These are phyloP conservation scores for Trypanosomatidae sp. DNA, from an alignment of 208 protist species.

Conservation along the genomic window DNA sequence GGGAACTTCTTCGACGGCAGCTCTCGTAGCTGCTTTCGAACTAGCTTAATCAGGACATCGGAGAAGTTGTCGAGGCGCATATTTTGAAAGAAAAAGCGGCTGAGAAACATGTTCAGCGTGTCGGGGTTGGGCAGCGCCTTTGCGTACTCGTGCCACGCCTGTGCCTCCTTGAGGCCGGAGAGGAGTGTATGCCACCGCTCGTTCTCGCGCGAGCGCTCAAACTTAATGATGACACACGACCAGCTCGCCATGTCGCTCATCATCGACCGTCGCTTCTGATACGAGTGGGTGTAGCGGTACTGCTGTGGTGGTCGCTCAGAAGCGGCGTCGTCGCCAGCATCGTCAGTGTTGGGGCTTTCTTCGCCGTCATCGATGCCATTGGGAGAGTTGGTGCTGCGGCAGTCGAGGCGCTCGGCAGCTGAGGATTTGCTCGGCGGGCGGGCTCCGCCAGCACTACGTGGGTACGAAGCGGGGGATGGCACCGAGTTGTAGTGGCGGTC, in stretches of 20 bases:
- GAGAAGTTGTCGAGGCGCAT: constrained; percentile 52
- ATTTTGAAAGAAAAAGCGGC: constrained; percentile 81
- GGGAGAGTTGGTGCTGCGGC: constrained; percentile 1
- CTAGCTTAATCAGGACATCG: constrained; percentile 39
- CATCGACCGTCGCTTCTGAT: neutral
- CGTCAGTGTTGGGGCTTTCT: neutral
- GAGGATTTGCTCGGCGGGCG: neutral
- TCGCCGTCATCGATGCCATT: constrained; percentile 5
- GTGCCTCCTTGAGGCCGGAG: constrained; percentile 40
- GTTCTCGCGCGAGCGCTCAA: constrained; percentile 53
- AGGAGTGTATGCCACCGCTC: constrained; percentile 76
- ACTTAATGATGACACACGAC: constrained; percentile 54
- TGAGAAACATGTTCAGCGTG: constrained; percentile 70
- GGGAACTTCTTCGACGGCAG: constrained; percentile 74
- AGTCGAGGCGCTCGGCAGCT: neutral
- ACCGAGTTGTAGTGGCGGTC: neutral
- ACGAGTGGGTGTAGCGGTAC: neutral
- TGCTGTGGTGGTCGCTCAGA: neutral
- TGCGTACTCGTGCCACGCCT: constrained; percentile 61
- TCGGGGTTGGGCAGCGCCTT: constrained; percentile 62
- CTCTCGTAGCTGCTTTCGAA: constrained; percentile 68
- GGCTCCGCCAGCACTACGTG: neutral
- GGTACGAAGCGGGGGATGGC: neutral
- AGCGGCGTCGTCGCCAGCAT: neutral
- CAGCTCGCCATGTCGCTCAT: constrained; percentile 35